A percentile compares a stretch with the other conserved stretches of the same genome.
Evolutionary conservation across 345 rosid species (phyloP).

Genomic region (Populus davidiana): DNA sequence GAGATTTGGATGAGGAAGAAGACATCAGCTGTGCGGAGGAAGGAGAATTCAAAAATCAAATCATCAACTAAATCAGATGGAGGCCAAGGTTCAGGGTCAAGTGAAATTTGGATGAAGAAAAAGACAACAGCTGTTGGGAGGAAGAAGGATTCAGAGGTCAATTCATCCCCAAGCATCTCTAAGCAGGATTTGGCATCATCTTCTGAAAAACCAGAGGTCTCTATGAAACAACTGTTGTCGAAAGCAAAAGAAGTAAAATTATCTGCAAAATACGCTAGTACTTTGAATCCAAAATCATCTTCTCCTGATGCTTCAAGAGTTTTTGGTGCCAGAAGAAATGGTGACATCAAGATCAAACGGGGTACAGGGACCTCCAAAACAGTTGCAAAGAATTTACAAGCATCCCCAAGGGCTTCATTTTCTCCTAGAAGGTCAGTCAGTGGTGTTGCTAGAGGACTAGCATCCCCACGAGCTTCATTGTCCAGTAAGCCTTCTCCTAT

Average conservation of each 20-base stretch:
- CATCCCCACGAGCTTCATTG: constrained; percentile 26
- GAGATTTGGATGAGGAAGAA: constrained; percentile 5
- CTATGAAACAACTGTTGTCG: constrained; percentile 26
- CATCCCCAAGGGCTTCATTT: constrained; percentile 8
- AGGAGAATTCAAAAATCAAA: not conserved
- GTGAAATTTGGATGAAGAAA: not conserved
- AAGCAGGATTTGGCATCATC: constrained; percentile 29
- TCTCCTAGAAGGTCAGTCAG: constrained; percentile 9
- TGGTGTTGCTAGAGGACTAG: constrained; percentile 12
- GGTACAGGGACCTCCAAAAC: constrained; percentile 22
- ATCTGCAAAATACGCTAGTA: constrained; percentile 26
- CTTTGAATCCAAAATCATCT: constrained; percentile 35
- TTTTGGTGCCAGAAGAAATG: constrained; percentile 24
- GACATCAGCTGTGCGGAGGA: not conserved
- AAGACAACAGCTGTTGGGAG: not conserved
- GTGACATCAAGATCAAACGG: constrained; percentile 30
- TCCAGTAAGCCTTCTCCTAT: constrained; percentile 23
- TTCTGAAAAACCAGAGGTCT: constrained; percentile 23
- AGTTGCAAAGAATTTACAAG: constrained; percentile 29
- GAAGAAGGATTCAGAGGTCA: constrained; percentile 4
- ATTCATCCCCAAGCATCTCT: not conserved
- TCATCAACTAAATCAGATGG: not conserved
- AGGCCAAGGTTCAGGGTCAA: not conserved
- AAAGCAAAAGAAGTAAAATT: constrained; percentile 34
- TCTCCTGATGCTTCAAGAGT: constrained; percentile 28